A percentile compares a stretch with the other conserved stretches of the same genome.
These are phyloP conservation scores for Fusarium odoratissimum DNA, from an alignment of 2,329 filamentous ascomycete species.

Conservation along the genomic window DNA sequence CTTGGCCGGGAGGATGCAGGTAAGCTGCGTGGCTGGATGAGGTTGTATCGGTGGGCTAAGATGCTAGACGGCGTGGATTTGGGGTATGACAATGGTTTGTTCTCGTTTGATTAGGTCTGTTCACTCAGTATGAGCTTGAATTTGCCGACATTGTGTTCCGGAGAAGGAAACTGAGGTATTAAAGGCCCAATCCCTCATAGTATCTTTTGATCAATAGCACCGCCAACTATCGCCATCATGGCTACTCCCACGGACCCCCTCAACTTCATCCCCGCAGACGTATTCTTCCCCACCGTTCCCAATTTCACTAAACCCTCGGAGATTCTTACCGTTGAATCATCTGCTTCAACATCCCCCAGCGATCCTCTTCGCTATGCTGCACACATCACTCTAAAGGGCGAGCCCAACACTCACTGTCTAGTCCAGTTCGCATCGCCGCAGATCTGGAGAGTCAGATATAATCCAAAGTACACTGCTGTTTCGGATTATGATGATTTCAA, in stretches of 20 bases:
- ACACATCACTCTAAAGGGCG: neutral
- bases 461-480: neutral
- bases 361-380: neutral
- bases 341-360: neutral
- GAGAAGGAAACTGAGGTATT: neutral
- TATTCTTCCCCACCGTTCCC: neutral
- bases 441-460: conserved; percentile 2
- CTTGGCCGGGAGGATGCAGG: neutral
- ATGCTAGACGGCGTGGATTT: neutral
- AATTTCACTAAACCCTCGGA: neutral
- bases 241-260: neutral
- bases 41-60: neutral
- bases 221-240: neutral
- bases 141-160: too few relatives aligned
- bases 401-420: neutral
- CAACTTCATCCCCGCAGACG: conserved; percentile 3
- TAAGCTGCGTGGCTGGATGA: neutral
- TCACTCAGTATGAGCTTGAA: neutral
- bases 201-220: neutral
- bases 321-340: neutral
- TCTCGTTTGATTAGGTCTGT: neutral
- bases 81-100: neutral
- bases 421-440: neutral
- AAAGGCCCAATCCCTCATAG: neutral
- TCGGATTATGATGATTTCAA: neutral